These are phyloP conservation scores for Cairneyella variabilis DNA, from an alignment of 495 filamentous ascomycete species.

Conservation along the genomic window DNA sequence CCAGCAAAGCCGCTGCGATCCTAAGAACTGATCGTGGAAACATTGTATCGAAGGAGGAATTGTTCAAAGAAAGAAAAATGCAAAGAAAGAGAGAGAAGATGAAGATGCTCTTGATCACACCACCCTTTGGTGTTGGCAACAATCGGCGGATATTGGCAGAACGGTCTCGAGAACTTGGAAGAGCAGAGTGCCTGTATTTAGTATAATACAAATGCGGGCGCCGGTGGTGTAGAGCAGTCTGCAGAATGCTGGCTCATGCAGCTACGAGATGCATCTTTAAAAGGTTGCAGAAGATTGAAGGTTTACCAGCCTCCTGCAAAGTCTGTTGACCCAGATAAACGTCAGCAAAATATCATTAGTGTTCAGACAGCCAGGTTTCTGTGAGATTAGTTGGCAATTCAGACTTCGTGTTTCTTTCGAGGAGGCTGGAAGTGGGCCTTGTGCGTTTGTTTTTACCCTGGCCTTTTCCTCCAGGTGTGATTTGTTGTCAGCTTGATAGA, in stretches of 20 bases:
- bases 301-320: slow-evolving; percentile 20
- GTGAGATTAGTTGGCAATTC: neutral
- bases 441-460: neutral
- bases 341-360: slow-evolving; percentile 12
- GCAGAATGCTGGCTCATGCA: slow-evolving; percentile 17
- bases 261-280: slow-evolving; percentile 10
- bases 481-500: neutral
- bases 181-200: neutral
- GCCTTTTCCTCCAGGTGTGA: neutral
- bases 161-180: neutral
- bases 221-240: too few species aligned
- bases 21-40: slow-evolving; percentile 15
- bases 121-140: neutral
- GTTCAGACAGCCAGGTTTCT: neutral
- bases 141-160: neutral
- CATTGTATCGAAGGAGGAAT: slow-evolving; percentile 15
- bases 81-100: neutral
- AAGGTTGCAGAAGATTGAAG: slow-evolving; percentile 18
- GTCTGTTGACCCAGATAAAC: slow-evolving; percentile 3
- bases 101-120: slow-evolving; percentile 6
- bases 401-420: neutral
- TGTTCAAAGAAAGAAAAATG: slow-evolving; percentile 13
- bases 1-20: slow-evolving; percentile 12
- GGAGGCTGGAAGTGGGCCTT: slow-evolving; percentile 20
- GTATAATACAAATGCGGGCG: too few species aligned